Conservation (phyloP, 192 early-diverging fungal genomes). For the Chytriomyces confervae region DNA sequence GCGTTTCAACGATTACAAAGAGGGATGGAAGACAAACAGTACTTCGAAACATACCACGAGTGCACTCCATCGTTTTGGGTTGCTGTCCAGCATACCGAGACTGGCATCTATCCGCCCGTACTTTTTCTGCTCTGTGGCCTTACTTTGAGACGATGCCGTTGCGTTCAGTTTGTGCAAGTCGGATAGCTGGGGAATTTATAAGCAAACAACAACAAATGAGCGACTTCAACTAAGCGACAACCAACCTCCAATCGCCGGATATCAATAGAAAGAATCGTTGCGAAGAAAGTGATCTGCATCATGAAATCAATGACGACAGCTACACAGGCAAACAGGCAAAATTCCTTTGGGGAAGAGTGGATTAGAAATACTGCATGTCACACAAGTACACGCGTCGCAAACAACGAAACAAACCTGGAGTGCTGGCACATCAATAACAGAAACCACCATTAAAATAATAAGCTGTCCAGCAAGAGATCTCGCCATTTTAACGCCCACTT, state of each 20-base stretch:
- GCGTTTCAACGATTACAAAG: slow-evolving; percentile 21
- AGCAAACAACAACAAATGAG: slow-evolving; percentile 22
- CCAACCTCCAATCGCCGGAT: slow-evolving; percentile 75
- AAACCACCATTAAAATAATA: slow-evolving; percentile 61
- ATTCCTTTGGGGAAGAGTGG: slow-evolving; percentile 55
- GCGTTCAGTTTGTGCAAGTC: slow-evolving; percentile 48
- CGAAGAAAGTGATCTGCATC: slow-evolving; percentile 82
- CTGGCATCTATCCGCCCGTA: neutral
- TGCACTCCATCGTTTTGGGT: slow-evolving; percentile 39
- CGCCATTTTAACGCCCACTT: slow-evolving; percentile 72
- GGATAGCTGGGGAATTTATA: slow-evolving; percentile 36
- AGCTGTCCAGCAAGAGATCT: slow-evolving; percentile 62
- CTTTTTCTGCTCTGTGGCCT: neutral
- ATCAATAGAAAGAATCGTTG: slow-evolving; percentile 81
- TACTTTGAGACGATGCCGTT: slow-evolving; percentile 4
- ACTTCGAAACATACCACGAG: slow-evolving; percentile 30
- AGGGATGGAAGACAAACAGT: neutral
- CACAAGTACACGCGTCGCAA: neutral
- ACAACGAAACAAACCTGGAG: slow-evolving; percentile 54
- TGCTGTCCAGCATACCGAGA: slow-evolving; percentile 4
- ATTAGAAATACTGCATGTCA: neutral
- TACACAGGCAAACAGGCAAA: slow-evolving; percentile 71
- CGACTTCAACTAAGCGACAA: neutral
- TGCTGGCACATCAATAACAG: slow-evolving; percentile 60
- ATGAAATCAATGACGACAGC: slow-evolving; percentile 77